Evolutionary conservation across 1,284 basidiomycete genomes (phyloP).

Genomic region (Tilletia walkeri): DNA sequence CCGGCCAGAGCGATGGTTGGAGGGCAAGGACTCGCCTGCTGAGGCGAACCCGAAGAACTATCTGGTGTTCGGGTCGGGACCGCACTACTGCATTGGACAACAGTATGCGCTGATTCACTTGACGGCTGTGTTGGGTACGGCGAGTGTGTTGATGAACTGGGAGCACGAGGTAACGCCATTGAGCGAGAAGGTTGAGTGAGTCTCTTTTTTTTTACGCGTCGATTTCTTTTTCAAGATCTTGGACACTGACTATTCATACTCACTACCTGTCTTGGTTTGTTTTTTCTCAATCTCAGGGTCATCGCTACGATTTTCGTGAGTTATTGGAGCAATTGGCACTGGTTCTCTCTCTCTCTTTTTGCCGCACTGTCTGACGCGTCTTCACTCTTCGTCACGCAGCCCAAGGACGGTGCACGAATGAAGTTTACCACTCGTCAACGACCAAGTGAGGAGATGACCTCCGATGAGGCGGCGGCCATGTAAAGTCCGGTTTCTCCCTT

Average conservation of each 20-base stretch:
- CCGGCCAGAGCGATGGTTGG: constrained; percentile 88
- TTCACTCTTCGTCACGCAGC: constrained; percentile 49
- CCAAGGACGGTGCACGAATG: constrained; percentile 82
- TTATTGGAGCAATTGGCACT: background rate
- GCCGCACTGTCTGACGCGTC: background rate
- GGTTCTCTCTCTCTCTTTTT: too few species aligned
- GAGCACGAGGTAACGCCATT: constrained; percentile 78
- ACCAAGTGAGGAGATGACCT: constrained; percentile 37
- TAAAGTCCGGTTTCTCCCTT: background rate
- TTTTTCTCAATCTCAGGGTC: constrained; percentile 29
- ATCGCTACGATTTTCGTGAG: constrained; percentile 66
- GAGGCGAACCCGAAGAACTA: constrained; percentile 90
- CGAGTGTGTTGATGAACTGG: constrained; percentile 78
- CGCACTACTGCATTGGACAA: constrained; percentile 76
- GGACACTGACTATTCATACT: background rate
- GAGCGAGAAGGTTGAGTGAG: constrained; percentile 73
- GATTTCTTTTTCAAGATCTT: background rate
- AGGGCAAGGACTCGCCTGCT: constrained; percentile 70
- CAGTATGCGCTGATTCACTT: constrained; percentile 95
- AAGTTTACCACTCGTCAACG: constrained; percentile 62
- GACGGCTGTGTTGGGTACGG: constrained; percentile 78
- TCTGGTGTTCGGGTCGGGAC: constrained; percentile 90
- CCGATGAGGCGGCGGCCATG: constrained; percentile 43
- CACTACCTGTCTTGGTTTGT: background rate
- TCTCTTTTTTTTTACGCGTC: constrained; percentile 9